Base-by-base conservation (phyloP, 1,139 yeast species). In the Blastobotrys buckinghamii region DNA sequence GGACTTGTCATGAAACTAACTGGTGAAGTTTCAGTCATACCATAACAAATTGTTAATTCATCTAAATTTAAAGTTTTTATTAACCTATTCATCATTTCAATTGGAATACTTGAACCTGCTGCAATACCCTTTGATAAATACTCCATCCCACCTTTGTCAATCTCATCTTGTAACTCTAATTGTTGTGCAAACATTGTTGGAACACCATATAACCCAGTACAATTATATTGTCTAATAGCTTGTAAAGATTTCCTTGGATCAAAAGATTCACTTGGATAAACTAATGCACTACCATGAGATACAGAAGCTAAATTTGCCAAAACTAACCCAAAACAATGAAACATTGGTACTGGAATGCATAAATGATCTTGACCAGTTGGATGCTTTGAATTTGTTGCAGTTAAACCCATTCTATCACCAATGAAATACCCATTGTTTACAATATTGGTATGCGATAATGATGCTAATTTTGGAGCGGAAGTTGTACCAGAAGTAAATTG, bases 11-110 rank as follows among this genome's bases (percentile, higher is more conserved):
- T 64, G 54, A 62, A 61, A 26, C 63, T 55, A 10, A 64, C 68
- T 0, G 69, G 69, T 1, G 66, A 53, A 1, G 69, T 65, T 43
- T 65, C 69, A 6, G 69, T 65, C 68, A 65, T 65, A 19, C 69
- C 69, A 48, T 65, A 65, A 53, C 68, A 63, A 41, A 65, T 65
- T 9, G 65, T 60, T 32, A 65, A 58, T 40, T 59, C 60, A 32
- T 42, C 39, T 33, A 64, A 53, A 44, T 60, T 58, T 42, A 65
- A 48, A 15, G 50, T 50, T 9, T 50, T 15, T 10, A 52, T 49
- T 27, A 64, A 53, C 19, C 56, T 51, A 12, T 51, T 52, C 68
- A 64, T 64, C 39, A 64, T 56, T 40, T 62, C 65, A 6, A 61
- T 51, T 15, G 68, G 68, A 10, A 64, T 60, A 1, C 65, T 51